These are phyloP conservation scores for Penicillium vulpinum DNA, from an alignment of 2,329 filamentous ascomycete genomes.

Conservation along the genomic window DNA sequence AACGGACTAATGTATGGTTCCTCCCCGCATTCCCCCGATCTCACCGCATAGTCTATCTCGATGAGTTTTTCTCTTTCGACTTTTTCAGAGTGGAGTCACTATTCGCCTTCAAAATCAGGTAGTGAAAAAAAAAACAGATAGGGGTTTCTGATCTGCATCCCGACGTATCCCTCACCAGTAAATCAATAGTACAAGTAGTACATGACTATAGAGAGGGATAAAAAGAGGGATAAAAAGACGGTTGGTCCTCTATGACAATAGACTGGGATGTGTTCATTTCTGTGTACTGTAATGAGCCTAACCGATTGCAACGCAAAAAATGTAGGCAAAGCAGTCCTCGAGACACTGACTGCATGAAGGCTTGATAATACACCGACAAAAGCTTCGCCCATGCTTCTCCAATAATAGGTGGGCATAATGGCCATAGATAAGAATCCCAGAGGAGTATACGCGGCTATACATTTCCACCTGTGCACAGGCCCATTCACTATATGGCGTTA, in stretches of 20 bases:
- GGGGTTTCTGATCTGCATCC: neutral
- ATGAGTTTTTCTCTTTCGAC: neutral
- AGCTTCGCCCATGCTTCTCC: neutral
- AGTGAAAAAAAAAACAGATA: neutral
- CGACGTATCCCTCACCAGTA: neutral
- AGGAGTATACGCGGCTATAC: neutral
- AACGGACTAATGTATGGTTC: conserved; percentile 13
- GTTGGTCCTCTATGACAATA: neutral
- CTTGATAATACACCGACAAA: neutral
- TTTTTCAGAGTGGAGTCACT: neutral
- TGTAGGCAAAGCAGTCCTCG: neutral
- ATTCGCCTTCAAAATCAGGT: neutral
- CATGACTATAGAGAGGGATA: neutral
- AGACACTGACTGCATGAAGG: neutral
- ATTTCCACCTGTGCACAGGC: neutral
- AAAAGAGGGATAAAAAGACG: neutral
- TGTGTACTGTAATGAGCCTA: neutral
- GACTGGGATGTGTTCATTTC: neutral
- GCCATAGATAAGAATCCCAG: neutral
- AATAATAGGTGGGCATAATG: neutral
- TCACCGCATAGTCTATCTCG: neutral
- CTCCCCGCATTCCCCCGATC: conserved; percentile 22
- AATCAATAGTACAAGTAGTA: neutral
- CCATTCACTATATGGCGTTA: neutral
- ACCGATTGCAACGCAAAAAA: neutral